Base-by-base conservation (phyloP, 371 early-diverging fungal species). In the Mortierella sp. region DNA sequence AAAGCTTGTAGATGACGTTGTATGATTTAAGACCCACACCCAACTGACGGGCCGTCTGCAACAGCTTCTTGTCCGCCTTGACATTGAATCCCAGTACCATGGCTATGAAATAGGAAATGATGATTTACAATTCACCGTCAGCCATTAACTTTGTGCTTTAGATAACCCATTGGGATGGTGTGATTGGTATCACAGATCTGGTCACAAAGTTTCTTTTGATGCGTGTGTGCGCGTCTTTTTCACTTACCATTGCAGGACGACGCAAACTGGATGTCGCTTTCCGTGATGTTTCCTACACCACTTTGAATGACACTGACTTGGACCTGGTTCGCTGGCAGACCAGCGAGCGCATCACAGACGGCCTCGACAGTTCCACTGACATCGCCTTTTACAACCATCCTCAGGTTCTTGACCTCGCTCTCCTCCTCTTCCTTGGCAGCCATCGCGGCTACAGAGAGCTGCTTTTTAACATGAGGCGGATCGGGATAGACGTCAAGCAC, bases 331-430 rank as follows among this genome's bases (percentile, higher is more conserved):
- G 83, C 86, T 3, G 95, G 94, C 21, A 98, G 72, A 5, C 89
- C 88, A 46, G 83, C 65, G 15, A 98, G 78, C n/a, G 91, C 88
- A 52, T 91, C 90, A 2, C 87, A 84, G 6, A 98, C 86, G 0
- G 99, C 97, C 75, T 98, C 99, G 9, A 95, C 86, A 3, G 98
- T 95, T 24, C 99, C 99, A 52, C 93, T 92, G 4, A 98, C 98
- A 79, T 98, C 99, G 53, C 92, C 95, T 88, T 85, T 68, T 14
- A 81, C 64, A 6, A 80, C 63, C 66, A 79, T 67, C 50, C 81
- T 71, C 32, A 84, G 65, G 58, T 85, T 83, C 56, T 81, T 83
- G 63, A 83, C 79, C 42, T 86, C 82, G 46, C 78, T 78, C 64
- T 84, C 73, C 28, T 68, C 53, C 27, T 82, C 71, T 34, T 72